Conservation (phyloP, 768 basidiomycete species). For the Naganishia randhawae region DNA sequence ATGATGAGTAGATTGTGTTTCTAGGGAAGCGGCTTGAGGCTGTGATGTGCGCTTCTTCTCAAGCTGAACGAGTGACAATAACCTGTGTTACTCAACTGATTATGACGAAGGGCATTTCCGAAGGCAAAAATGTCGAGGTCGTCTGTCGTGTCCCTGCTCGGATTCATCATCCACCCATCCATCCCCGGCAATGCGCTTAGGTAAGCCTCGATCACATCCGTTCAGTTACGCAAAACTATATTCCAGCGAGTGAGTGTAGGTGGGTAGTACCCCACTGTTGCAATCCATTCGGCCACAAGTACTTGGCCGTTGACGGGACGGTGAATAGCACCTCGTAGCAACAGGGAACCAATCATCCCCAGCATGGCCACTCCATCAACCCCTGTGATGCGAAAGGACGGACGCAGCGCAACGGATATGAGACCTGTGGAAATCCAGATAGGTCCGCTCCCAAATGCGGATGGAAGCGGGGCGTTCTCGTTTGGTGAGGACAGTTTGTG, state of each 20-base stretch:
- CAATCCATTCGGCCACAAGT: too few species aligned
- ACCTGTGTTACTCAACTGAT: too few species aligned
- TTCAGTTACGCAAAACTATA: too few species aligned
- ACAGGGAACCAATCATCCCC: not conserved
- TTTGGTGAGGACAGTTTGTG: conserved; percentile 40
- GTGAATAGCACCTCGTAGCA: too few species aligned
- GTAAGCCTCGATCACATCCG: too few species aligned
- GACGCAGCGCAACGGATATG: conserved; percentile 36
- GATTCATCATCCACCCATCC: not conserved
- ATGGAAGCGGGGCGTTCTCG: conserved; percentile 51
- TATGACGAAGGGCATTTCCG: not conserved
- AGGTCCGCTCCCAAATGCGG: conserved; percentile 49
- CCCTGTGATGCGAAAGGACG: conserved; percentile 34
- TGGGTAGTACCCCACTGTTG: too few species aligned
- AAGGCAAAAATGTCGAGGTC: not conserved
- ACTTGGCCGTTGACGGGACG: too few species aligned
- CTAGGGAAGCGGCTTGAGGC: not conserved
- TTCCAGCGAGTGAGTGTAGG: too few species aligned
- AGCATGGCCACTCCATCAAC: not conserved
- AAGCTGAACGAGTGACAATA: not conserved
- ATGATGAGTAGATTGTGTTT: conserved; percentile 2
- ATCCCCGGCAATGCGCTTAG: not conserved
- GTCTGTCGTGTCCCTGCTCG: not conserved
- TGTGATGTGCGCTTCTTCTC: not conserved
- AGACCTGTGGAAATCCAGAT: conserved; percentile 41